Evolutionary conservation across 1,284 basidiomycete species (phyloP).

Genomic region (Cryptococcus hybrid): DNA sequence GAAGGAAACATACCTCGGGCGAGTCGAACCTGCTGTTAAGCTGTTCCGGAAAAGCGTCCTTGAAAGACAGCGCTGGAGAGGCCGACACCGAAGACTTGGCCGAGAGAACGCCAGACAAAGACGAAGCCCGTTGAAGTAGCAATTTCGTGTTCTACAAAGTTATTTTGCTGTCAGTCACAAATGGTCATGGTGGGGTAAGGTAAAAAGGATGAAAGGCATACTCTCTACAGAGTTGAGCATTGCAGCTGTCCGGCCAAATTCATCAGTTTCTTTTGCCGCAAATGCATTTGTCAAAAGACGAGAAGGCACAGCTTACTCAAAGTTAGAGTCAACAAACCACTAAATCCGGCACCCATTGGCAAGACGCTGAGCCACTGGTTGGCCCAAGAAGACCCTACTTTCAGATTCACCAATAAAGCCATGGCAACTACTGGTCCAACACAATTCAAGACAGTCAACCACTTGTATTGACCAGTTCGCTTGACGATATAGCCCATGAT

Average conservation of each 20-base stretch:
- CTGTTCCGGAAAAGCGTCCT: conserved; percentile 13
- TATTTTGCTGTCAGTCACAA: too few species aligned
- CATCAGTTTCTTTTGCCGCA: neutral
- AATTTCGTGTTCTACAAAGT: conserved; percentile 16
- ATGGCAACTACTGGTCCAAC: conserved; percentile 28
- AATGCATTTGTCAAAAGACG: neutral
- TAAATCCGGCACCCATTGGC: conserved; percentile 31
- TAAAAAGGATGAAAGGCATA: conserved; percentile 4
- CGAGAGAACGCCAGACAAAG: conserved; percentile 28
- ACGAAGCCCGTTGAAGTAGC: conserved; percentile 27
- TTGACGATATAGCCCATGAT: conserved; percentile 23
- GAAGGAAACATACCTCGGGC: conserved; percentile 1
- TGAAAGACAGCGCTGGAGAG: conserved; percentile 31
- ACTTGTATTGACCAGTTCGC: conserved; percentile 23
- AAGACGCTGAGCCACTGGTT: conserved; percentile 26
- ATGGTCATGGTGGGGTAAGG: too few species aligned
- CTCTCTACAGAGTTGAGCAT: conserved; percentile 26
- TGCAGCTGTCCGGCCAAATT: conserved; percentile 10
- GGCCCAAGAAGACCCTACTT: conserved; percentile 8
- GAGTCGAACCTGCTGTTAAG: conserved; percentile 16
- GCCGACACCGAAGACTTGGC: conserved; percentile 30
- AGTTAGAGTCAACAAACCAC: conserved; percentile 23
- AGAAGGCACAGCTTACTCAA: conserved; percentile 13
- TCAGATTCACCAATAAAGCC: conserved; percentile 17
- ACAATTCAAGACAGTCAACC: conserved; percentile 21